These are phyloP conservation scores for Russula emetica DNA, from an alignment of 768 basidiomycete genomes.

Conservation along the genomic window DNA sequence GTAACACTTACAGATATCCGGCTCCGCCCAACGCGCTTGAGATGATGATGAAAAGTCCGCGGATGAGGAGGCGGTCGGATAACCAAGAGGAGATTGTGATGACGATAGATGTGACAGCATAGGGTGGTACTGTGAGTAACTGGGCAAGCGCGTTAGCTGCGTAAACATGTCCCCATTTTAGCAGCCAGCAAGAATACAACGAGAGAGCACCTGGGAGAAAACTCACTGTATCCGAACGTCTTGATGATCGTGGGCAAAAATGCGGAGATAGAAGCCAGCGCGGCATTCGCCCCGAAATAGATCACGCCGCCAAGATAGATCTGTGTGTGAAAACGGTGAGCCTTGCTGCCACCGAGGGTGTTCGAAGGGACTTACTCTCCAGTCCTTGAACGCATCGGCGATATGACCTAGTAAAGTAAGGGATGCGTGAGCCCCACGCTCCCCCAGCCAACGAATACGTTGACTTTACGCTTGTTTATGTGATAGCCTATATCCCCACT, in stretches of 20 bases:
- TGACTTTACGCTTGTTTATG: constrained; percentile 52
- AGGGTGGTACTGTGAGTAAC: constrained; percentile 76
- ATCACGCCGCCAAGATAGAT: constrained; percentile 64
- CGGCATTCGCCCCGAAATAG: constrained; percentile 74
- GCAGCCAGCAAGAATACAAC: background rate
- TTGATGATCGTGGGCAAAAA: constrained; percentile 80
- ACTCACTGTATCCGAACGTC: constrained; percentile 67
- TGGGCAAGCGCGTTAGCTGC: constrained; percentile 63
- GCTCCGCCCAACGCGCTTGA: constrained; percentile 47
- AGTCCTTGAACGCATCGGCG: constrained; percentile 59
- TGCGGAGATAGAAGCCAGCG: constrained; percentile 73
- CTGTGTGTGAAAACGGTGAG: constrained; percentile 37
- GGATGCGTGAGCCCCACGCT: constrained; percentile 2
- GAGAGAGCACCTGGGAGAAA: background rate
- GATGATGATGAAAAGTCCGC: constrained; percentile 48
- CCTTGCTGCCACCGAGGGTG: no score
- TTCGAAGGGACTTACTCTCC: constrained; percentile 47
- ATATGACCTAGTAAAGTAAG: constrained; percentile 48
- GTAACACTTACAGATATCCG: constrained; percentile 61
- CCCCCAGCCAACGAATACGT: background rate
- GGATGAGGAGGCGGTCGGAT: constrained; percentile 63
- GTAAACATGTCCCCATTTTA: constrained; percentile 13
- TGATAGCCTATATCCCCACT: constrained; percentile 62
- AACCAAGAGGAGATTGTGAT: constrained; percentile 53
- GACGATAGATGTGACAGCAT: constrained; percentile 65